Evolutionary conservation across 305 asterid genomes (phyloP).

Genomic region (Ajuga reptans): DNA sequence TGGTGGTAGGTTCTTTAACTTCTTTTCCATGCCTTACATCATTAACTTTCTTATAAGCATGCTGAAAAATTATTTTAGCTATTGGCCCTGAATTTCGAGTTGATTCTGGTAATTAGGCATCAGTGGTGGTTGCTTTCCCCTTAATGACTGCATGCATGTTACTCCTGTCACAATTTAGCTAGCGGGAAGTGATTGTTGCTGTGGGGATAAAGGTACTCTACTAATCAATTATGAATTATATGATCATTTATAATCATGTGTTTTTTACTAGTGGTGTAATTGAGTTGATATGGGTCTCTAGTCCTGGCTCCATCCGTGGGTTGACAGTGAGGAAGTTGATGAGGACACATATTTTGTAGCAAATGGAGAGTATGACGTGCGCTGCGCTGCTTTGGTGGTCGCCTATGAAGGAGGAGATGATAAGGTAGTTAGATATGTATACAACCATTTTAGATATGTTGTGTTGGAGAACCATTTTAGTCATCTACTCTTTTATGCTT

Average conservation of each 20-base stretch:
- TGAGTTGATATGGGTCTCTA: neutral
- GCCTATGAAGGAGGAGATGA: neutral
- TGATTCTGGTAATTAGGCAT: slow-evolving; percentile 43
- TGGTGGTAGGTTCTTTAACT: slow-evolving; percentile 43
- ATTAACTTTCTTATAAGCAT: neutral
- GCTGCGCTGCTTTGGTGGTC: neutral
- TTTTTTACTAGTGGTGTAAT: neutral
- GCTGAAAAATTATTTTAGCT: neutral
- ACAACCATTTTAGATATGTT: too few species aligned
- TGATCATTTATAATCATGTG: neutral
- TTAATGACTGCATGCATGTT: slow-evolving; percentile 43
- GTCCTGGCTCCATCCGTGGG: too few species aligned
- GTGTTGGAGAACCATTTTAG: too few species aligned
- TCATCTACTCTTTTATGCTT: too few species aligned
- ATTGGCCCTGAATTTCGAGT: slow-evolving; percentile 14
- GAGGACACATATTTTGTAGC: neutral
- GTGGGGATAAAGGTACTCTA: slow-evolving; percentile 17
- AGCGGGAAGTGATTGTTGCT: slow-evolving; percentile 22
- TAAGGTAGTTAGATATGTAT: too few species aligned
- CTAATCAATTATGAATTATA: neutral
- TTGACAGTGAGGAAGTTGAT: neutral
- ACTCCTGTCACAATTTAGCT: slow-evolving; percentile 40
- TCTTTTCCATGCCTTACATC: neutral
- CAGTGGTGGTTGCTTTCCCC: slow-evolving; percentile 60
- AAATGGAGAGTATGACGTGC: neutral